phyloP scores from a whole-genome alignment of 2,329 filamentous ascomycete genomes.

The Claviceps paspali region DNA sequence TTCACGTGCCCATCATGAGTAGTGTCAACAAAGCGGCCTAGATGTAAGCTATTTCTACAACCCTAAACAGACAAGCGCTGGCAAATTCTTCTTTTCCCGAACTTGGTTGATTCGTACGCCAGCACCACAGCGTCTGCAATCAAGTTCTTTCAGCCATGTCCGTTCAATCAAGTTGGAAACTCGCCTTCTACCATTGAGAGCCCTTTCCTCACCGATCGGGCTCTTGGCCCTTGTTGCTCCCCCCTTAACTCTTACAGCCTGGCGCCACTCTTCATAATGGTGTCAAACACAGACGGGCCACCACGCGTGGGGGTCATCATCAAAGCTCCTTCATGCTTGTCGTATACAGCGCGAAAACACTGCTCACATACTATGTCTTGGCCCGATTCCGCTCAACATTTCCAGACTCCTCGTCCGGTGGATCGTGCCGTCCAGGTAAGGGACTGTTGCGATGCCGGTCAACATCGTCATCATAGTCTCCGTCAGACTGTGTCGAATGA shows the following conservation, averaged over 20 bases:
- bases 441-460: constrained; percentile 14
- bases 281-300: neutral
- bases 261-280: neutral
- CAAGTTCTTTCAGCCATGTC: neutral
- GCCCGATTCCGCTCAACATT: constrained; percentile 7
- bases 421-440: constrained; percentile 7
- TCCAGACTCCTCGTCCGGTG: constrained; percentile 6
- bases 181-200: neutral
- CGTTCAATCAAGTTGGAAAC: neutral
- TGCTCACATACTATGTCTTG: constrained; percentile 5
- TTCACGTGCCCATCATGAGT: too few relatives aligned
- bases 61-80: neutral
- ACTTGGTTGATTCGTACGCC: neutral
- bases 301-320: neutral
- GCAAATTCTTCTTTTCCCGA: neutral
- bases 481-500: constrained; percentile 25
- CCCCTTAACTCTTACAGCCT: neutral
- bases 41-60: neutral
- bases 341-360: constrained; percentile 1
- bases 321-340: too few relatives aligned
- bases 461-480: constrained; percentile 21
- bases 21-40: neutral
- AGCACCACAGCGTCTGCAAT: neutral
- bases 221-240: neutral
- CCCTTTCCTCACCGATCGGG: constrained; percentile 4